These are phyloP conservation scores for Pleurotus ostreatus DNA, from an alignment of 768 basidiomycete species.

Conservation along the genomic window DNA sequence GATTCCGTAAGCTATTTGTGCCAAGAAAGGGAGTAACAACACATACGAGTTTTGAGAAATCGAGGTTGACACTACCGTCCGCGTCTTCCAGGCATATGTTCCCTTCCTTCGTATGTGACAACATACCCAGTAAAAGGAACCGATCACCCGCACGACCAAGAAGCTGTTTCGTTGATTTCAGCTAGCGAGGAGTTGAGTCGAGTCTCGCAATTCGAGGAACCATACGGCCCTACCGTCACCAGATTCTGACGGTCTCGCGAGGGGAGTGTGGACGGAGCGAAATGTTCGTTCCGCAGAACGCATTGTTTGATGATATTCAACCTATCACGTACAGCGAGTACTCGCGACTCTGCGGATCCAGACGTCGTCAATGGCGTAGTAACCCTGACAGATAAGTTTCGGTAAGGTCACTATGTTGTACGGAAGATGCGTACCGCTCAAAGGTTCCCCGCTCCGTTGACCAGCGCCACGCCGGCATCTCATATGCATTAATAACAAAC, in stretches of 20 bases:
- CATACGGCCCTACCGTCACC: constrained; percentile 62
- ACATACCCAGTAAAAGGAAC: constrained; percentile 92
- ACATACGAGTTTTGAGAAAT: constrained; percentile 78
- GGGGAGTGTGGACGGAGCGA: constrained; percentile 91
- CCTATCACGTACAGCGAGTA: constrained; percentile 77
- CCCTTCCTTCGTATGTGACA: constrained; percentile 86
- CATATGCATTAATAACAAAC: constrained; percentile 83
- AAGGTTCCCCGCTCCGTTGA: constrained; percentile 83
- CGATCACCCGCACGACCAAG: constrained; percentile 86
- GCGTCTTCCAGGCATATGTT: constrained; percentile 89
- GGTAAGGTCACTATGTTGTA: constrained; percentile 3
- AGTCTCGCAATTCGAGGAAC: not conserved
- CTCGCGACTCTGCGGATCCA: constrained; percentile 79
- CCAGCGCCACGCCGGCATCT: constrained; percentile 95
- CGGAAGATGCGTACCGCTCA: constrained; percentile 57
- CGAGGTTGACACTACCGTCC: constrained; percentile 85
- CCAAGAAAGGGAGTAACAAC: constrained; percentile 5
- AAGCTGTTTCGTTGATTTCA: constrained; percentile 94
- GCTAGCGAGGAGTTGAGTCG: constrained; percentile 34
- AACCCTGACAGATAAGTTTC: constrained; percentile 34
- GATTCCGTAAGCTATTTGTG: constrained; percentile 15
- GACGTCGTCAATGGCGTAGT: constrained; percentile 60
- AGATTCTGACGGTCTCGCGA: constrained; percentile 84
- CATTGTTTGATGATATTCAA: constrained; percentile 91
- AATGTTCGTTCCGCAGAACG: constrained; percentile 93